Evolutionary conservation across 2,329 filamentous ascomycete species (phyloP), one percentile per base, ranked within the genome.

Genomic region (Cordyceps fumosorosea): DNA sequence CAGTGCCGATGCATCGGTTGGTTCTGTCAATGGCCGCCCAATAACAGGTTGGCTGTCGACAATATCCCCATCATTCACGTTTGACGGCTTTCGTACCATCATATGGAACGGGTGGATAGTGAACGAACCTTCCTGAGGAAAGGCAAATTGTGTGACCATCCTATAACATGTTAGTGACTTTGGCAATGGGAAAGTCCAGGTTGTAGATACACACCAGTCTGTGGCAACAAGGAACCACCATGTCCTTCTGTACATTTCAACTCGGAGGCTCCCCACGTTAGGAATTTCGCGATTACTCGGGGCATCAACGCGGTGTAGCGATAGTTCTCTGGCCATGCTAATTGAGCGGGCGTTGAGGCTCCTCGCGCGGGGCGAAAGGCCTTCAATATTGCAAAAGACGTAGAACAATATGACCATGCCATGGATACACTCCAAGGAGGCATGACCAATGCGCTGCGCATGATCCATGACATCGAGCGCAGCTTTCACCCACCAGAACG

Each of bases 171-270:
- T 66, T 63, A 64, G 59, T 26, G 10, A 40, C 6, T 7, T n/a
- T 26, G 32, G 16, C 18, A 16, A 18, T 3, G 62, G 3, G 52
- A 34, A 5, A 32, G 16, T 11, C 10, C 8, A 16, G 3, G 1
- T n/a, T 18, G n/a, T 12, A n/a, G 8, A 8, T 51, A 52, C 69
- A 65, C 63, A 76, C 77, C 75, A 78, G 63, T 79, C 76, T 5
- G 72, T 75, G 0, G 73, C 68, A 11, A 71, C 71, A 6, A 80
- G 67, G 64, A 78, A 76, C 77, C 77, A 80, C 78, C 77, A 80
- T 3, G 78, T 65, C 52, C 78, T 70, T 20, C 77, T 69, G 47
- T 74, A 77, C 44, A 76, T 70, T 60, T 80, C 78, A 5, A 65
- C 67, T 40, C 69, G 68, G 1, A 73, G 16, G 22, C 69, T 70